Evolutionary conservation across 192 early-diverging fungal genomes (phyloP).

Genomic region (Gryganskiella cystojenkinii): DNA sequence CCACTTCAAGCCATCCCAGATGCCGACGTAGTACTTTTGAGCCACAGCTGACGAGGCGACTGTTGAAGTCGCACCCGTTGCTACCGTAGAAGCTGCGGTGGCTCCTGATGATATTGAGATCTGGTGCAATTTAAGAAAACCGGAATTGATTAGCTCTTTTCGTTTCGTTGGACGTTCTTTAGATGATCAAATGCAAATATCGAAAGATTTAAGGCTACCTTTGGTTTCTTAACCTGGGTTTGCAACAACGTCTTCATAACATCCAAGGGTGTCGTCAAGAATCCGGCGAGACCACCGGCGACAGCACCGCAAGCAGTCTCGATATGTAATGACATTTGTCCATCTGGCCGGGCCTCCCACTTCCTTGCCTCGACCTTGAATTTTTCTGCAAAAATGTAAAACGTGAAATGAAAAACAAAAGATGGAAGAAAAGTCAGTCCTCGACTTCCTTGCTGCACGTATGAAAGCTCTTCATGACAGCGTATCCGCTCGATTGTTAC

Average conservation of each 20-base stretch:
- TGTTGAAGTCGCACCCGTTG: slow-evolving; percentile 15
- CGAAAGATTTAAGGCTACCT: slow-evolving; percentile 25
- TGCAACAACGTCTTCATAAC: slow-evolving; percentile 69
- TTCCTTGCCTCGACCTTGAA: slow-evolving; percentile 62
- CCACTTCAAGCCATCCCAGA: slow-evolving; percentile 66
- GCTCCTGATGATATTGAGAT: slow-evolving; percentile 25
- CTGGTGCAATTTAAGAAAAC: background rate
- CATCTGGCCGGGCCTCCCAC: slow-evolving; percentile 45
- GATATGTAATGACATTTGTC: slow-evolving; percentile 56
- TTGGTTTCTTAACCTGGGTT: slow-evolving; percentile 57
- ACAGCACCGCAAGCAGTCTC: slow-evolving; percentile 62
- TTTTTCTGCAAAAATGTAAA: slow-evolving; percentile 58
- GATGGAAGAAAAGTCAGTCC: too few relatives aligned
- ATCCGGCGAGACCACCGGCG: slow-evolving; percentile 68
- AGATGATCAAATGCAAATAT: background rate
- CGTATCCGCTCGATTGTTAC: slow-evolving; percentile 26
- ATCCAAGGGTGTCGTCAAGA: slow-evolving; percentile 67
- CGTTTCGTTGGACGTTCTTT: background rate
- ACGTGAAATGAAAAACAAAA: too few relatives aligned
- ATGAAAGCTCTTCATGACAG: too few relatives aligned
- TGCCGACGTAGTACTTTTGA: slow-evolving; percentile 62
- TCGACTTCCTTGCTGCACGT: too few relatives aligned
- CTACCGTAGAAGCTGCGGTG: slow-evolving; percentile 1
- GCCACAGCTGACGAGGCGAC: background rate
- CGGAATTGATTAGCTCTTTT: background rate